Conservation (phyloP, 1,284 basidiomycete species). For the Ustilago tritici region DNA sequence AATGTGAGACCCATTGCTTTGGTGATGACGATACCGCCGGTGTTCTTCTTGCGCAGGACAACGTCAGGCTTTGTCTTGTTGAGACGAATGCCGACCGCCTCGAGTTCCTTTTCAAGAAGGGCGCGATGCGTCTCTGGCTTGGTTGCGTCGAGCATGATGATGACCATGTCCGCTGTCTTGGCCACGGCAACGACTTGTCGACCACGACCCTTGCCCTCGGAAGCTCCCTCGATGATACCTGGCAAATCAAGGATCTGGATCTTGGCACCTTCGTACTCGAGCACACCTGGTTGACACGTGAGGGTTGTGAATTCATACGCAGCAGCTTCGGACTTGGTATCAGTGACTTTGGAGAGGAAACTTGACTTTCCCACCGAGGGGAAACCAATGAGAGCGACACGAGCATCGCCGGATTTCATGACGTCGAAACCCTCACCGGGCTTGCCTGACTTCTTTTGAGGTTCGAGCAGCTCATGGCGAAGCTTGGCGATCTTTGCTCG, state of each 20-base stretch:
- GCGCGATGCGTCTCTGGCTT: constrained; percentile 92
- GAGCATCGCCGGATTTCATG: constrained; percentile 65
- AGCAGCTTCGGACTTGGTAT: constrained; percentile 87
- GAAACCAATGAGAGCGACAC: constrained; percentile 84
- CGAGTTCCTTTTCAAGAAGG: constrained; percentile 89
- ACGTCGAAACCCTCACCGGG: constrained; percentile 67
- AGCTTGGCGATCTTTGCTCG: constrained; percentile 66
- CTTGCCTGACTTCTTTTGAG: constrained; percentile 59
- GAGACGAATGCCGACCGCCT: constrained; percentile 93
- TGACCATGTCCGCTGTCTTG: constrained; percentile 95
- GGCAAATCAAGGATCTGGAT: constrained; percentile 81
- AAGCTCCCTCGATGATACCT: constrained; percentile 95
- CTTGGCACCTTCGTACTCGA: constrained; percentile 72
- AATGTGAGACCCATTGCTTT: constrained; percentile 77
- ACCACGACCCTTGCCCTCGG: constrained; percentile 84
- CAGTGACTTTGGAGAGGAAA: constrained; percentile 88
- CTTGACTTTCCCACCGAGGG: constrained; percentile 91
- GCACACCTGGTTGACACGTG: constrained; percentile 72
- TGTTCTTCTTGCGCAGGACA: constrained; percentile 79
- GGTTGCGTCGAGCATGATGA: constrained; percentile 92
- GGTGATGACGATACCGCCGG: constrained; percentile 80
- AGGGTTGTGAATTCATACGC: constrained; percentile 97
- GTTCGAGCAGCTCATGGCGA: constrained; percentile 65
- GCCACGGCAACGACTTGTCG: constrained; percentile 84
- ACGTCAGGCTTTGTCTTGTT: constrained; percentile 78